Base-by-base conservation (phyloP, 768 basidiomycete species). In the Obba rivulosa region DNA sequence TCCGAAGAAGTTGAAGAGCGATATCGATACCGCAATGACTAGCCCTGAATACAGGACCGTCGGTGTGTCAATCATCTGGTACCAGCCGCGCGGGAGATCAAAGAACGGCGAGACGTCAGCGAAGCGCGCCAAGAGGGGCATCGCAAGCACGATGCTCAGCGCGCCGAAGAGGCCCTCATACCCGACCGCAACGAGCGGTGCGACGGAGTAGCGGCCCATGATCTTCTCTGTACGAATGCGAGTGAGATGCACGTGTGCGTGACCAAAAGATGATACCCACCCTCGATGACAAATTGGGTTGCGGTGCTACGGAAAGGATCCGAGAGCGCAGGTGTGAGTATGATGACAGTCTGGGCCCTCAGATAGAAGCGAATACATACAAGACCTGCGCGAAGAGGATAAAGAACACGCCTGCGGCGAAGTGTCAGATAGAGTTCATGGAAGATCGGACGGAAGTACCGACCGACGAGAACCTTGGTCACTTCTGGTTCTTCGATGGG, bases 301-400 rank as follows among this genome's bases (percentile, higher is more conserved):
- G 92, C 92, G 23, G 90, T 88, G 71, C 90, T 93, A 63, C 22
- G 50, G 22, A 43, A 13, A 31, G 13, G 28, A 31, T 31, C 28
- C 37, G 38, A 39, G 52, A 48, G 49, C 37, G 43, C 16, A 45
- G 14, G 34, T 39, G n/a, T 35, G 23, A 20, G 28, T 20, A 20
- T 25, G 38, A 43, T 20, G 28, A 24, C 35, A 46, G 36, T 48
- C 28, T 31, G 7, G 28, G 28, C 28, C 13, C 49, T 48, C 51
- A 48, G 48, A 50, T 41, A 40, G 40, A 55, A 53, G 50, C 34
- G n/a, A 49, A 34, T 35, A 62, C 85, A 75, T 64, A 92, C 89
- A 97, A 97, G 54, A 96, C 67, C 67, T 98, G 95, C 21, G 95
- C 95, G 63, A 96, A 92, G 23, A 96, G 69, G 46, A 98, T 77